These are phyloP conservation scores for Talaromyces trachyspermus DNA, from an alignment of 495 filamentous ascomycete species.

Conservation along the genomic window DNA sequence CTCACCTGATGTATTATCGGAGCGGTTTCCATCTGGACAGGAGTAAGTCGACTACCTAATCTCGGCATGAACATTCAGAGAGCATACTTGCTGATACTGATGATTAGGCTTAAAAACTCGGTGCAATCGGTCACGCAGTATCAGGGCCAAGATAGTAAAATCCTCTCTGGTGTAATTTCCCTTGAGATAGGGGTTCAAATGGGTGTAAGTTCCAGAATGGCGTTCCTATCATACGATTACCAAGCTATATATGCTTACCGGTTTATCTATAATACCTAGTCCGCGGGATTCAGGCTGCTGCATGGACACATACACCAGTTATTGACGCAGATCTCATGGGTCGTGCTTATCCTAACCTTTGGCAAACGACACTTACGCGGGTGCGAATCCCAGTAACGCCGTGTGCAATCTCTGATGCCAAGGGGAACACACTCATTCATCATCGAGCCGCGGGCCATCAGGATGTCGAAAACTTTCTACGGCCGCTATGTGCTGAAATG, in stretches of 20 bases:
- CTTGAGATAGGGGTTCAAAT: not conserved
- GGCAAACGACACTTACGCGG: not conserved
- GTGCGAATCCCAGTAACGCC: not conserved
- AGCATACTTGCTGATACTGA: not conserved
- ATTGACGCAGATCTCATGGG: slow-evolving; percentile 1
- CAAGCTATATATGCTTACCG: too few species aligned
- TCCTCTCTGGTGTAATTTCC: not conserved
- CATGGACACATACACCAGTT: not conserved
- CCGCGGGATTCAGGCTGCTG: not conserved
- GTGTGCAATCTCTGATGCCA: not conserved
- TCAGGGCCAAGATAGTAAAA: too few species aligned
- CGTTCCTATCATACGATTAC: too few species aligned
- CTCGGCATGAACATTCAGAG: not conserved
- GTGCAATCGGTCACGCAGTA: not conserved
- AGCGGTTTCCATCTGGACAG: not conserved
- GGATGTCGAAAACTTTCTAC: not conserved
- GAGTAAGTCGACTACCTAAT: not conserved
- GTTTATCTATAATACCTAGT: not conserved
- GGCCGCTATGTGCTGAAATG: not conserved
- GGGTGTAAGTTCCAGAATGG: not conserved
- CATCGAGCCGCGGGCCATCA: not conserved
- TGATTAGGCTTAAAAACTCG: not conserved
- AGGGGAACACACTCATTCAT: not conserved
- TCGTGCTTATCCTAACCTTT: not conserved
- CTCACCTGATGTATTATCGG: not conserved